A percentile compares a stretch with the other conserved stretches of the same genome.
phyloP scores from a whole-genome alignment of 2,329 filamentous ascomycete genomes.

The Sporothrix dimorphospora region DNA sequence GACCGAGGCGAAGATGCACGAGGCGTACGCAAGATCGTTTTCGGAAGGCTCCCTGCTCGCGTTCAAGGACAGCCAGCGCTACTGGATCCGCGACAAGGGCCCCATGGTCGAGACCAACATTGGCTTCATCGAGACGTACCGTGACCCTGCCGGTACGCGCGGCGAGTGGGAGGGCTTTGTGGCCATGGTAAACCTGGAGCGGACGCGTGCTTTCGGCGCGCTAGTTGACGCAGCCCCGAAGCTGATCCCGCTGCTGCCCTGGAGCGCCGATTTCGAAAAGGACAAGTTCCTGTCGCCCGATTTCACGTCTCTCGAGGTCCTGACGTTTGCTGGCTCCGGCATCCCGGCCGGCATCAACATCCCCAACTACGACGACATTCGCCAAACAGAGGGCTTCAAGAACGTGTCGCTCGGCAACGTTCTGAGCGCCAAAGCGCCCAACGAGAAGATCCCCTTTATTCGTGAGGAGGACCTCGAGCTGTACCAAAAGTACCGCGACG shows the following conservation, averaged over 20 bases:
- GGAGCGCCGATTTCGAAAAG: slow-evolving; percentile 89
- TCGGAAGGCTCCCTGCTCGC: slow-evolving; percentile 72
- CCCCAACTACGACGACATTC: slow-evolving; percentile 74
- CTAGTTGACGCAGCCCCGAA: slow-evolving; percentile 79
- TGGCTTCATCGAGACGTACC: slow-evolving; percentile 84
- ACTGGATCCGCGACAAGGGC: slow-evolving; percentile 82
- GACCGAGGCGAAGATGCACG: slow-evolving; percentile 72
- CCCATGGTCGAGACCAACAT: slow-evolving; percentile 80
- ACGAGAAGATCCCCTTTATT: slow-evolving; percentile 93
- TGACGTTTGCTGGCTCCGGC: slow-evolving; percentile 74
- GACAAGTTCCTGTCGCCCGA: slow-evolving; percentile 94
- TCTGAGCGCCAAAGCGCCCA: slow-evolving; percentile 83
- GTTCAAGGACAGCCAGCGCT: slow-evolving; percentile 79
- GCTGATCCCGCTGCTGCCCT: slow-evolving; percentile 88
- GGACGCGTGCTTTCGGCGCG: slow-evolving; percentile 83
- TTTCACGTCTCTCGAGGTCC: slow-evolving; percentile 90
- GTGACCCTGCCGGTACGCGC: slow-evolving; percentile 78
- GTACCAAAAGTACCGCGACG: slow-evolving; percentile 81
- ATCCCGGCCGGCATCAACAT: slow-evolving; percentile 72
- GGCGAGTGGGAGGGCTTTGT: slow-evolving; percentile 88
- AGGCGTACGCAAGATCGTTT: slow-evolving; percentile 76
- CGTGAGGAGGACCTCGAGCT: slow-evolving; percentile 73
- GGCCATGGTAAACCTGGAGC: slow-evolving; percentile 83
- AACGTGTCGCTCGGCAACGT: slow-evolving; percentile 94
- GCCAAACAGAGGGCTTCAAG: slow-evolving; percentile 86